Base-by-base conservation (phyloP, 2,329 filamentous ascomycete species). In the Neonectria magnoliae region DNA sequence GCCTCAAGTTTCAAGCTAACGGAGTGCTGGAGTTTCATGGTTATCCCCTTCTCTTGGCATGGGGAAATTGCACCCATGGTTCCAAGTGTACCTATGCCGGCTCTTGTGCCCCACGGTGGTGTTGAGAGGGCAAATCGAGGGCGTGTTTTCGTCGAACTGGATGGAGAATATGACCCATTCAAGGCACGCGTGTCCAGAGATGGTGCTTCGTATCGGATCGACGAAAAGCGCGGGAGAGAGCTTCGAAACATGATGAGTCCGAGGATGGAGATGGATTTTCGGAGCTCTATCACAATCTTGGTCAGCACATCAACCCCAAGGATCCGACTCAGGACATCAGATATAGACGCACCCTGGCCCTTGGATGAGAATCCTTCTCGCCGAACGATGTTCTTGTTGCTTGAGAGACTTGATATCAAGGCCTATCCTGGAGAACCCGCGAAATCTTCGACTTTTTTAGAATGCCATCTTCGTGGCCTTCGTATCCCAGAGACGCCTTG, bases 381-480 rank as follows among this genome's bases (percentile, higher is more conserved):
- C 22, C 22, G 31, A 20, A 11, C 38, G 33, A 41, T 63, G 54
- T 56, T 48, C 42, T 55, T 18, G 56, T 47, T 58, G 14, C 11
- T 25, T 20, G 18, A 18, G 13, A 31, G 20, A 41, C 38, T 33
- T 54, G 33, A 29, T 33, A 33, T 33, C 11, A 33, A 10, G n/a
- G 54, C 47, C 57, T 55, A 22, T 66, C 36, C 20, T 79, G 75
- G 5, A 79, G 68, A 9, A 76, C 69, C n/a, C 76, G 71, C 25
- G 78, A 72, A 27, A 79, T 62, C 7, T 72, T 57, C 14, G 76
- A 71, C 52, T 75, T 76, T 50, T 69, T 74, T 13, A 74, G 70
- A 3, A 72, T 58, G 38, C 75, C 76, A 11, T 75, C 68, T 22
- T 68, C 60, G 51, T 73, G 76, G 0, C 72, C 76, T 7, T 67